Base-by-base conservation (phyloP, 345 rosid species). In the Gossypium anomalum region DNA sequence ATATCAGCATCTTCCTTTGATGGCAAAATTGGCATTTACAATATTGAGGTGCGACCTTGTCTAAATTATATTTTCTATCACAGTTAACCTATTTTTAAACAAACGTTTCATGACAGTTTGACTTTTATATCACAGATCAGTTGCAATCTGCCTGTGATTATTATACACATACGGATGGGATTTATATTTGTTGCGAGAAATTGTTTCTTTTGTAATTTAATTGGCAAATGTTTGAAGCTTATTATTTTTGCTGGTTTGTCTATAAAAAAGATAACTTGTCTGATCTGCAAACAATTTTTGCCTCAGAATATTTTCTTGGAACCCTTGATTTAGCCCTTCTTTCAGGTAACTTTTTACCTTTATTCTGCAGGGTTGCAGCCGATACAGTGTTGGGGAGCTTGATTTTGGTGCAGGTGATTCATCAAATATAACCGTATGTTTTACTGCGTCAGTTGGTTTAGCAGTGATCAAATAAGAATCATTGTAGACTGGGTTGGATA, bases 1-100 rank as follows among this genome's bases (percentile, higher is more conserved):
- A 90, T 96, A 79, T 85, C 97, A 76, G 92, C 99, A 75, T 96
- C 98, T 72, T 93, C 99, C 29, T 96, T 91, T 87, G 99, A 96
- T 82, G 97, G 97, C 62, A 92, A 93, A 85, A 87, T 96, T 78
- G 98, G 97, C 70, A 80, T 96, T 70, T 93, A 93, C 84, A 96
- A 96, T 79, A 88, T 92, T 75, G 99, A 96, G 99, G 99, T 93
- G 29, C 8, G 22, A 15, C 14, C 41, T 56, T 64, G 63, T 45
- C n/a, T 7, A 9, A 23, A 34, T 71, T 38, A 44, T 59, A 13
- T 72, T 72, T 45, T 13, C 20, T 68, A 15, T 68, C 14, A 48
- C 23, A 7, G 1, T 67, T 48, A 13, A 1, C 3, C 3, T 47
- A 23, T 67, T 67, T 2, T 67, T n/a, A 67, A 23, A 67, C 4